Base-by-base conservation (phyloP, 78 protist genomes). In the Dictyostelium purpureum region DNA sequence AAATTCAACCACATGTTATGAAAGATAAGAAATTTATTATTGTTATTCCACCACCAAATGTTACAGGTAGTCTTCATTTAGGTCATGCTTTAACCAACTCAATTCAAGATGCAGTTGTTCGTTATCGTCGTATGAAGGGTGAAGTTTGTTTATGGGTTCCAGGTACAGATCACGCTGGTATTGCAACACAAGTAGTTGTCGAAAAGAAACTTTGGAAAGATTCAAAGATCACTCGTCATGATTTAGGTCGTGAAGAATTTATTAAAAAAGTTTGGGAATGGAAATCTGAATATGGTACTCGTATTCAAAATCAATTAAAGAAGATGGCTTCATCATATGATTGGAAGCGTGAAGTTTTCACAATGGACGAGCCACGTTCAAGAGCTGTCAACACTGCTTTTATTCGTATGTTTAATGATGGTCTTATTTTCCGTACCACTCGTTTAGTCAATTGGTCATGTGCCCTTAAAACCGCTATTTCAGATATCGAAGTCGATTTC, bases 21-120 rank as follows among this genome's bases (percentile, higher is more conserved):
- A 47, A 89, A 66, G 92, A 94, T 76, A 77, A 87, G 35, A 79
- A 57, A 67, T 99, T 94, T 51, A 82, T 90, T 11, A 98, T 99
- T 54, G 93, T 89, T 75, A 93, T 99, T 26, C 99, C 99, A 26
- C 99, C 99, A 42, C 99, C 99, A 35, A 99, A 99, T 94, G 99
- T 99, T 70, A 99, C 99, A 10, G 99, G 99, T 26, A 16, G 95
- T 4, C 96, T 99, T 19, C 99, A 99, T 90, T 35, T 99, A 4
- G 99, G 99, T 12, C 99, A 99, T 88, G 99, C 99, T n/a, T 93
- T 99, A 70, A 97, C 98, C 10, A 82, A 28, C 24, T 75, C 99
- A 52, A 74, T 98, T 35, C 98, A 98, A 78, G 99, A 97, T 79
- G 6, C 97, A 10, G 19, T 97, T 31, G 59, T 79, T 67, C 89